Base-by-base conservation (phyloP, 2,329 filamentous ascomycete species). In the Aspergillus pseudoviridinutans region DNA sequence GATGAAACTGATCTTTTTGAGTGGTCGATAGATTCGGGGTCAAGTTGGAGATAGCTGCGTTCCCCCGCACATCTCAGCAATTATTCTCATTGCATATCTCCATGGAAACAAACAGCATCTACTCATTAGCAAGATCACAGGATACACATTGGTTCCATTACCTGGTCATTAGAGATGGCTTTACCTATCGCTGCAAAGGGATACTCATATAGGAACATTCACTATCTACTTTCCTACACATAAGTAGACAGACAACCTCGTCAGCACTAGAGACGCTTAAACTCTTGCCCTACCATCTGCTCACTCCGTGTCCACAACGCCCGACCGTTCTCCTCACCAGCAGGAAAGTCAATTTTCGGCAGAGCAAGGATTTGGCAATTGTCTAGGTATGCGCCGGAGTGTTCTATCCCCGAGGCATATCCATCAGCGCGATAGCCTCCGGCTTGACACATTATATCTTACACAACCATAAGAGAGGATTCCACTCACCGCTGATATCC, bases 281-380 rank as follows among this genome's bases (percentile, higher is more conserved):
- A 70, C 49, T 64, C 60, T 61, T 71, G 54, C 9, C 64, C 64
- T 7, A 71, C 59, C 35, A 73, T 56, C 41, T 65, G 53, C 56
- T 73, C 66, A 53, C 72, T 74, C 29, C 67, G 51, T 41, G 54
- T 61, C 73, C 72, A 74, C 51, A 74, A 55, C 35, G 58, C 62
- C 46, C 63, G 62, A 6, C 70, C 71, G 49, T 64, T 68, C 32
- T 64, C 59, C 52, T 64, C 57, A 4, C 63, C 66, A 3, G 57
- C 60, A 2, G 71, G 69, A 46, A 72, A 70, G 25, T 70, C 66
- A 4, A 66, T 59, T 25, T 61, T 50, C 1, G 63, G 63, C 28
- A 70, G 56, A 1, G 54, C 24, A 1, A 62, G 53, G 7, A 64
- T 57, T 46, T 68, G 56, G 32, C 59, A 64, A 55, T 70, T 65